Percentiles rank a stretch among this genome's conserved stretches.
These are phyloP conservation scores for Thalassiosira livingstoniorum DNA, from an alignment of 352 stramenopile species.

Conservation along the genomic window DNA sequence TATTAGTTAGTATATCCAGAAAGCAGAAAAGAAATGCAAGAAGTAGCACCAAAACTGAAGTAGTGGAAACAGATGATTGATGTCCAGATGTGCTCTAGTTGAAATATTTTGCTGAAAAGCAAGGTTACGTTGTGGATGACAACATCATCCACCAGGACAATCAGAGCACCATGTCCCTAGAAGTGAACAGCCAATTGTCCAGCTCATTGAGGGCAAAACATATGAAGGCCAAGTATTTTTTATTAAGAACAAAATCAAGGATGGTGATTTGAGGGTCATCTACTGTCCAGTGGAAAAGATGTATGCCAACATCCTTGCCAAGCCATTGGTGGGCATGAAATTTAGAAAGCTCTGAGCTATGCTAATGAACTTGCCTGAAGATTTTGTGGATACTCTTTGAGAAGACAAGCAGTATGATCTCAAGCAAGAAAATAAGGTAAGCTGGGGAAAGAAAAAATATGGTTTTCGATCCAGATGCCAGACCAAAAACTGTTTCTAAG, in stretches of 20 bases:
- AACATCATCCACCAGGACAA: slow-evolving; percentile 39
- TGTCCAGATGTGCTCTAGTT: slow-evolving; percentile 37
- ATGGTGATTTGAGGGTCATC: not conserved
- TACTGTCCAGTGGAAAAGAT: not conserved
- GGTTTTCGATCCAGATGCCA: too few relatives aligned
- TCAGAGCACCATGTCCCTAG: slow-evolving; percentile 25
- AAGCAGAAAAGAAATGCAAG: slow-evolving; percentile 12
- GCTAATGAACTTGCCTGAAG: not conserved
- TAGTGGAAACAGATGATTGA: too few relatives aligned
- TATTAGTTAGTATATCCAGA: not conserved
- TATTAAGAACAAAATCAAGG: not conserved
- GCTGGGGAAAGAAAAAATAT: too few relatives aligned
- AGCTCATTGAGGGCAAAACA: not conserved
- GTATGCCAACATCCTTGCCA: too few relatives aligned
- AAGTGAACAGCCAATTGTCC: not conserved
- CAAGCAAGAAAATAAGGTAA: too few relatives aligned
- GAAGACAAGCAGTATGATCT: not conserved
- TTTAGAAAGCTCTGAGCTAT: not conserved
- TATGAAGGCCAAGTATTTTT: not conserved
- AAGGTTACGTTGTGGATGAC: slow-evolving; percentile 10
- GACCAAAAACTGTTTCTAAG: too few relatives aligned
- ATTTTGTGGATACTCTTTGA: not conserved
- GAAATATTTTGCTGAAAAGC: slow-evolving; percentile 31
- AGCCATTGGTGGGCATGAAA: not conserved
- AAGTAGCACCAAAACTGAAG: too few relatives aligned